Conservation (phyloP, 768 basidiomycete genomes). For the Chlorophyllum brunneum region DNA sequence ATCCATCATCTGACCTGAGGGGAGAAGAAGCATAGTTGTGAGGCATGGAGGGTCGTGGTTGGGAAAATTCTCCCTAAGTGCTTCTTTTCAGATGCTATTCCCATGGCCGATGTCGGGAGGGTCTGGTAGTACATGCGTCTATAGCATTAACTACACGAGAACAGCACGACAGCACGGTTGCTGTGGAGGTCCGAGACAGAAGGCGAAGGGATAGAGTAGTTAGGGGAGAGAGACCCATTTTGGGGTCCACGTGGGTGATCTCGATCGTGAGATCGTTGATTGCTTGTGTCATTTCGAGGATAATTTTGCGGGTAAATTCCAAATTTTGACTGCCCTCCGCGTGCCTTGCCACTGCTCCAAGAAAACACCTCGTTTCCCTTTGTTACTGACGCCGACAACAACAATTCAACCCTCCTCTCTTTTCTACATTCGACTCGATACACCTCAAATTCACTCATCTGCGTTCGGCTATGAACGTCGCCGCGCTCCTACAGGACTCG, state of each 20-base stretch:
- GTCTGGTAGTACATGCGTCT: neutral
- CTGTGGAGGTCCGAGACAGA: neutral
- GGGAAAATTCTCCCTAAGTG: conserved; percentile 6
- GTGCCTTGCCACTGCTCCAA: conserved; percentile 13
- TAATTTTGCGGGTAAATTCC: conserved; percentile 15
- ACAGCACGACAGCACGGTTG: neutral
- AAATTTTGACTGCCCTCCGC: conserved; percentile 16
- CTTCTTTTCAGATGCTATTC: conserved; percentile 2
- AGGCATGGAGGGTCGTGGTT: conserved; percentile 7
- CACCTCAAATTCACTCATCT: neutral
- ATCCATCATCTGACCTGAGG: conserved; percentile 1
- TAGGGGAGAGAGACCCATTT: conserved; percentile 3
- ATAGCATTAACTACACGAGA: neutral
- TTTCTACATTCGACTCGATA: neutral
- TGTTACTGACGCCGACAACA: conserved; percentile 8
- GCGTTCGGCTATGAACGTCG: conserved; percentile 17
- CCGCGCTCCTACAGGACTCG: conserved; percentile 17
- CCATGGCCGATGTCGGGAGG: neutral
- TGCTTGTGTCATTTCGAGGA: conserved; percentile 16
- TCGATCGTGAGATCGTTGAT: conserved; percentile 20
- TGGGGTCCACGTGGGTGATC: conserved; percentile 15
- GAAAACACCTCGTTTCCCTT: conserved; percentile 10
- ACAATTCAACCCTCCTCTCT: neutral
- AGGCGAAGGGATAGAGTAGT: neutral
- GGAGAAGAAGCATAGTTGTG: conserved; percentile 1